Evolutionary conservation across 2,329 filamentous ascomycete species (phyloP), one percentile per base, ranked within the genome.

Genomic region (Phyllosticta citrichinensis): DNA sequence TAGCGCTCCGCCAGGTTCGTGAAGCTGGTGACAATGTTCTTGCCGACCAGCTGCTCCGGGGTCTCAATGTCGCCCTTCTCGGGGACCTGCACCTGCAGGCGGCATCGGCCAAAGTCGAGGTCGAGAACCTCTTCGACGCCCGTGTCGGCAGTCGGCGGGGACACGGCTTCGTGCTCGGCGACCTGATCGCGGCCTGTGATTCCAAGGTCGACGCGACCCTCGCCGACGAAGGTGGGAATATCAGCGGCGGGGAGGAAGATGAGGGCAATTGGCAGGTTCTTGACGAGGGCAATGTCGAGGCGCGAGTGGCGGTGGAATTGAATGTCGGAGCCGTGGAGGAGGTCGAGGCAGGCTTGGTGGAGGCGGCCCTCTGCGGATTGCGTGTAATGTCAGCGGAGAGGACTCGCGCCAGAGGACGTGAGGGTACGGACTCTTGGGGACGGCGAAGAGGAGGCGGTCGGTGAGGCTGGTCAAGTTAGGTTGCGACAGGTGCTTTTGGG

Each of bases 171-270:
- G 77, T 97, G 89, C 76, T 97, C 93, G 64, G 87, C 87, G 56
- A 97, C 91, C 71, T 96, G 91, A 73, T 99, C 94, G 69, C 85
- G 84, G 57, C 94, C 94, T 0, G 94, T 97, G 72, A 99, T 99
- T 64, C 94, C 94, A 17, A 99, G 81, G 71, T 96, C 92, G 55
- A 96, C 91, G 64, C 87, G 87, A 62, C 94, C 94, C 77, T 97
- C 92, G 62, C 93, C 93, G 55, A 99, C 92, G 71, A 97, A 97
- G 50, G 91, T 96, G 5, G 94, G 94, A 71, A 99, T 99, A 74
- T 99, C 94, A 66, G 91, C 92, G 47, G 93, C 94, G 30, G 94
- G 94, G 25, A 99, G 88, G 80, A 99, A 99, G 71, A 99, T 87
- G 63, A 99, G 88, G 17, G 94, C 94, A 68, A 99, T 91, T 40